Evolutionary conservation across 192 early-diverging fungal species (phyloP).

Genomic region (Umbelopsis sp.): DNA sequence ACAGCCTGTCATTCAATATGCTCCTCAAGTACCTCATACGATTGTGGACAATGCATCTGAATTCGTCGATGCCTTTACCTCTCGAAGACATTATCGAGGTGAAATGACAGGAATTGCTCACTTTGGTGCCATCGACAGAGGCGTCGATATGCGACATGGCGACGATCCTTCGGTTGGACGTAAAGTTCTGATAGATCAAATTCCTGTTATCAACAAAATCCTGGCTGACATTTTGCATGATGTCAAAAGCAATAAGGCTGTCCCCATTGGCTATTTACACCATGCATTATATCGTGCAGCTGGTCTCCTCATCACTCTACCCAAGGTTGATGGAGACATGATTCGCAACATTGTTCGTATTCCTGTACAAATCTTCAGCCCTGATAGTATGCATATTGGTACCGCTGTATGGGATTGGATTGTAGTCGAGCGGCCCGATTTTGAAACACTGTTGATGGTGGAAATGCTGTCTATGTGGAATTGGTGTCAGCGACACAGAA

Average conservation of each 20-base stretch:
- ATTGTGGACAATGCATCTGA: slow-evolving; percentile 53
- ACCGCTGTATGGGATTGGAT: slow-evolving; percentile 90
- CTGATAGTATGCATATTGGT: slow-evolving; percentile 79
- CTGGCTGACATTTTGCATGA: slow-evolving; percentile 41
- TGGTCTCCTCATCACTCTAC: slow-evolving; percentile 44
- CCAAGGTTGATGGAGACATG: slow-evolving; percentile 68
- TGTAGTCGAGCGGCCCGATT: slow-evolving; percentile 71
- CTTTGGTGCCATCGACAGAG: slow-evolving; percentile 3
- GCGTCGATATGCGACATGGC: slow-evolving; percentile 2
- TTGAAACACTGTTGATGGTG: slow-evolving; percentile 78
- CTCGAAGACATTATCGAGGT: slow-evolving; percentile 51
- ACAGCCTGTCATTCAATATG: slow-evolving; percentile 28
- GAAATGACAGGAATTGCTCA: slow-evolving; percentile 48
- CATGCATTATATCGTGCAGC: slow-evolving; percentile 57
- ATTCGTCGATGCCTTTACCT: slow-evolving; percentile 55
- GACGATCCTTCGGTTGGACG: slow-evolving; percentile 19
- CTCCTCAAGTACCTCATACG: slow-evolving; percentile 41
- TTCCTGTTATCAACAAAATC: slow-evolving; percentile 35
- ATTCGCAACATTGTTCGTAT: slow-evolving; percentile 85
- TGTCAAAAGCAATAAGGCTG: slow-evolving; percentile 37
- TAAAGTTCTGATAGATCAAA: slow-evolving; percentile 32
- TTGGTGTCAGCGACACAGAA: slow-evolving; percentile 71
- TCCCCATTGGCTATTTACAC: slow-evolving; percentile 53
- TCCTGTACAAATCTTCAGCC: slow-evolving; percentile 79
- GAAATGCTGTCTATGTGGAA: slow-evolving; percentile 87